Percentiles rank a stretch among this genome's conserved stretches.
These are phyloP conservation scores for Penicillium thymicola DNA, from an alignment of 2,329 filamentous ascomycete species.

Conservation along the genomic window DNA sequence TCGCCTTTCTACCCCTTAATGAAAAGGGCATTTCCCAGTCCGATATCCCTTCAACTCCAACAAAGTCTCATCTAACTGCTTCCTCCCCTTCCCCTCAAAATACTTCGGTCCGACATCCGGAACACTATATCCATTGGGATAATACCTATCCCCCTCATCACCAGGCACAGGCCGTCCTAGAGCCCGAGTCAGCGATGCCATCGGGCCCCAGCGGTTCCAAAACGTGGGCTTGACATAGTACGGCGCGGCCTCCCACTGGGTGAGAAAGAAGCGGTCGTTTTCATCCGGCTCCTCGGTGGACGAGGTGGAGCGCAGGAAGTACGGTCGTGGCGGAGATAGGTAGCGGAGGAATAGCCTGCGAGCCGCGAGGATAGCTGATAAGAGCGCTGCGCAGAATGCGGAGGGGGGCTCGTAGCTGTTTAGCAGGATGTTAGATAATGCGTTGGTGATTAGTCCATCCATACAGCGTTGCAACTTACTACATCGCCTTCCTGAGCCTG, in stretches of 20 bases:
- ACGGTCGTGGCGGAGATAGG: constrained; percentile 58
- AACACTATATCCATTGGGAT: constrained; percentile 48
- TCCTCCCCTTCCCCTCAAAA: constrained; percentile 51
- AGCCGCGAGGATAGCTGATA: constrained; percentile 49
- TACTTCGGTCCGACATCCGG: constrained; percentile 61
- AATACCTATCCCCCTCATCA: constrained; percentile 46
- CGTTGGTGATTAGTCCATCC: neutral
- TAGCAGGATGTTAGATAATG: neutral
- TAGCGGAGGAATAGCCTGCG: constrained; percentile 58
- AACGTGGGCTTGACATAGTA: constrained; percentile 61
- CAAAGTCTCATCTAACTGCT: constrained; percentile 23
- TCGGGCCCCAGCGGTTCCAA: constrained; percentile 62
- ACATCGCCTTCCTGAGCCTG: constrained; percentile 62
- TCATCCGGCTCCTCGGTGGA: constrained; percentile 51
- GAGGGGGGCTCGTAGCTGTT: constrained; percentile 42
- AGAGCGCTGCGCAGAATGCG: constrained; percentile 32
- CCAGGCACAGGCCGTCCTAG: constrained; percentile 49
- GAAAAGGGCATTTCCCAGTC: constrained; percentile 51
- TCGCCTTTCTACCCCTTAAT: constrained; percentile 10
- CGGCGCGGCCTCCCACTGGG: constrained; percentile 59
- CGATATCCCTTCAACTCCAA: constrained; percentile 47
- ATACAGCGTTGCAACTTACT: constrained; percentile 44
- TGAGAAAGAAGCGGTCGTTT: constrained; percentile 52
- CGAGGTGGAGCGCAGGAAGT: constrained; percentile 34
- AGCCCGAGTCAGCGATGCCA: constrained; percentile 49